Conservation (phyloP, 306 rosid genomes). For the Cucumis sativus region Cucumber_9930_V3 NC_026656.2:9819001-9819500, state of each 20-base stretch:
- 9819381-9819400: neutral
- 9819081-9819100: neutral
- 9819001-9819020: neutral
- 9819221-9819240: neutral
- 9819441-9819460: neutral
- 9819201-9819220: neutral
- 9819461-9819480: neutral
- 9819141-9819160: neutral
- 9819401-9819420: neutral
- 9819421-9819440: neutral
- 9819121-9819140: neutral
- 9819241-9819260: neutral
- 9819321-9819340: neutral
- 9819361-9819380: neutral
- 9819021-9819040: neutral
- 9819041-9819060: neutral
- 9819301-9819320: neutral
- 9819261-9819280: neutral
- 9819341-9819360: neutral
- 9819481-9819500: neutral
- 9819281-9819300: neutral
- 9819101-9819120: neutral
- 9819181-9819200: neutral
- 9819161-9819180: neutral
- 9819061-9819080: neutral